phyloP scores from a whole-genome alignment of 495 filamentous ascomycete species.

The Penicillium crystallinum region DNA sequence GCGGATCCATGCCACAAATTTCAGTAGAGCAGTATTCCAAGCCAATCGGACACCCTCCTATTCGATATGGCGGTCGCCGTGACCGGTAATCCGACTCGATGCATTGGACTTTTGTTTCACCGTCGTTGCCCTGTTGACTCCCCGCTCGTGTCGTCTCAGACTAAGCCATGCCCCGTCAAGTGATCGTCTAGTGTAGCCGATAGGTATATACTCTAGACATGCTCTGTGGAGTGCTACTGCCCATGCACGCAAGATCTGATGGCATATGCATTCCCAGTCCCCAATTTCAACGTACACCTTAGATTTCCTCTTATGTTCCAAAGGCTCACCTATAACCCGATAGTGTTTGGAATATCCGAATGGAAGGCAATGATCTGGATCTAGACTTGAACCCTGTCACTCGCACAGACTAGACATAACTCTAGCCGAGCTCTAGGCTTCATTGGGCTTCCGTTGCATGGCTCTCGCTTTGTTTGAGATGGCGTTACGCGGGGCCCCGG shows the following conservation, averaged over 20 bases:
- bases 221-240: not conserved
- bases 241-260: too few species aligned
- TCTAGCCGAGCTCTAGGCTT: not conserved
- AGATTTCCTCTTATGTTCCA: too few species aligned
- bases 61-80: not conserved
- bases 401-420: too few species aligned
- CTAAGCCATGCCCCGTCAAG: not conserved
- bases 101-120: not conserved
- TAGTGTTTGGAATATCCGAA: too few species aligned
- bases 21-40: not conserved
- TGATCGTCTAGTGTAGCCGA: not conserved
- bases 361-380: too few species aligned
- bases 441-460: not conserved
- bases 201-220: not conserved
- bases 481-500: not conserved
- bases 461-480: not conserved
- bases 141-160: not conserved
- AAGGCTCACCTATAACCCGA: too few species aligned
- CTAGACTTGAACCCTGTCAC: not conserved
- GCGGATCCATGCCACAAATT: not conserved
- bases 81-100: not conserved
- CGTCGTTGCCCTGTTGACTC: not conserved
- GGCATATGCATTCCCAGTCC: too few species aligned
- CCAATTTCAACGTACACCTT: too few species aligned
- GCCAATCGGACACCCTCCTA: not conserved